A percentile compares a stretch with the other conserved stretches of the same genome.
Conservation (phyloP, 306 rosid genomes). For the Malus orientalis region DNA sequence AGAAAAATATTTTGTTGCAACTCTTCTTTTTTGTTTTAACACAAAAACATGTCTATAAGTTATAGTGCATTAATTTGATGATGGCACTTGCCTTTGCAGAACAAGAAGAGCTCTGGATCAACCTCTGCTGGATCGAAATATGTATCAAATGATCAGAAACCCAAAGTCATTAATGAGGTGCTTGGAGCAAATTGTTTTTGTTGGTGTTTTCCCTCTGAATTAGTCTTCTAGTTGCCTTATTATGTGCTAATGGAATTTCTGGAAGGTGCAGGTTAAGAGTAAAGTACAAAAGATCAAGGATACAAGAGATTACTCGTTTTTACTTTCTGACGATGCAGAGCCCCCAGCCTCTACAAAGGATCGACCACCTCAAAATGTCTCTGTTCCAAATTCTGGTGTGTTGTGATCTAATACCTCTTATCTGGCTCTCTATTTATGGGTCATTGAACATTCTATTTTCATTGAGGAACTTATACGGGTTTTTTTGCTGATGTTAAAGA, state of each 20-base stretch:
- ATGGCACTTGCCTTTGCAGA: slow-evolving; percentile 32
- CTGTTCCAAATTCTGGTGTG: slow-evolving; percentile 46
- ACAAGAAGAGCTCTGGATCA: slow-evolving; percentile 38
- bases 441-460: slow-evolving; percentile 28
- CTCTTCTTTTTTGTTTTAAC: no score
- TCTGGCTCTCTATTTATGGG: slow-evolving; percentile 17
- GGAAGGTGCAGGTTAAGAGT: slow-evolving; percentile 39
- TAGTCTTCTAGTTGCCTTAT: not conserved
- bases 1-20: no score
- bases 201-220: not conserved
- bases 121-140: slow-evolving; percentile 40
- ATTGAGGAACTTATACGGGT: slow-evolving; percentile 48
- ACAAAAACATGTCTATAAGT: not conserved
- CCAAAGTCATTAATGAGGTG: slow-evolving; percentile 57
- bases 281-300: slow-evolving; percentile 67
- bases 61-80: slow-evolving; percentile 3
- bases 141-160: slow-evolving; percentile 19
- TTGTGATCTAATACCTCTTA: slow-evolving; percentile 16
- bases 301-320: slow-evolving; percentile 88
- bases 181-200: slow-evolving; percentile 9
- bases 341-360: slow-evolving; percentile 58
- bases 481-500: slow-evolving; percentile 66
- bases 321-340: slow-evolving; percentile 66
- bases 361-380: slow-evolving; percentile 26
- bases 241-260: slow-evolving; percentile 14